phyloP scores from a whole-genome alignment of 805 yeast genomes.

The Tetrapisispora iriomotensis region DNA sequence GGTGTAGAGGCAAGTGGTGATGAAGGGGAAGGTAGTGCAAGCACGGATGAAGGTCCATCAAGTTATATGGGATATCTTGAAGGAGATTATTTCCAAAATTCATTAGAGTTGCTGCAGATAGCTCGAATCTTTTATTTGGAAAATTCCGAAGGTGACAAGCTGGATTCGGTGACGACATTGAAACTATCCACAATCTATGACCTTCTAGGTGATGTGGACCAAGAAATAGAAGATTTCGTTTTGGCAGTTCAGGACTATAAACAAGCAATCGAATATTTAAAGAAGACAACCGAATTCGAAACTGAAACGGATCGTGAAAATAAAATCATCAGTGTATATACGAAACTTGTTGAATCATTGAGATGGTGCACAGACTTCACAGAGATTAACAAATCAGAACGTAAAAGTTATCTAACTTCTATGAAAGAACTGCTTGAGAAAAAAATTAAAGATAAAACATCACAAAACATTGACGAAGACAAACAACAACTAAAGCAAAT shows the following conservation, averaged over 20 bases:
- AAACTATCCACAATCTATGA: conserved; percentile 69
- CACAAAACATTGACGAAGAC: conserved; percentile 30
- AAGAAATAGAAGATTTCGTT: conserved; percentile 79
- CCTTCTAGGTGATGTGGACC: conserved; percentile 77
- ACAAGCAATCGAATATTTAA: conserved; percentile 36
- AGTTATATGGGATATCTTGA: conserved; percentile 9
- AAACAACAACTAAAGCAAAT: conserved; percentile 45
- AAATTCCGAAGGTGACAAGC: background rate
- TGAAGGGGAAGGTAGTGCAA: conserved; percentile 16
- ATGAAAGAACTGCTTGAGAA: conserved; percentile 34
- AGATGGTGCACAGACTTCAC: conserved; percentile 13
- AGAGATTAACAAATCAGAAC: conserved; percentile 26
- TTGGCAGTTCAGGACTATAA: conserved; percentile 68
- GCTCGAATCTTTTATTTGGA: conserved; percentile 40
- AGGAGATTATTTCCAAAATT: conserved; percentile 50
- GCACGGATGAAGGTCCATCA: background rate
- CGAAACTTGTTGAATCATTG: conserved; percentile 15
- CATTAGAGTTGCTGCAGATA: conserved; percentile 79
- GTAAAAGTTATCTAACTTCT: conserved; percentile 40
- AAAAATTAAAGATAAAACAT: conserved; percentile 25
- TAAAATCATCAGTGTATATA: conserved; percentile 7
- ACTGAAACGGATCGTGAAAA: conserved; percentile 3
- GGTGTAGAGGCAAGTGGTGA: conserved; percentile 19
- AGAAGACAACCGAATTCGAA: conserved; percentile 37
- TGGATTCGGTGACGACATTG: conserved; percentile 13